phyloP scores from a whole-genome alignment of 2,329 filamentous ascomycete species.

The Helotiales sp. region DNA sequence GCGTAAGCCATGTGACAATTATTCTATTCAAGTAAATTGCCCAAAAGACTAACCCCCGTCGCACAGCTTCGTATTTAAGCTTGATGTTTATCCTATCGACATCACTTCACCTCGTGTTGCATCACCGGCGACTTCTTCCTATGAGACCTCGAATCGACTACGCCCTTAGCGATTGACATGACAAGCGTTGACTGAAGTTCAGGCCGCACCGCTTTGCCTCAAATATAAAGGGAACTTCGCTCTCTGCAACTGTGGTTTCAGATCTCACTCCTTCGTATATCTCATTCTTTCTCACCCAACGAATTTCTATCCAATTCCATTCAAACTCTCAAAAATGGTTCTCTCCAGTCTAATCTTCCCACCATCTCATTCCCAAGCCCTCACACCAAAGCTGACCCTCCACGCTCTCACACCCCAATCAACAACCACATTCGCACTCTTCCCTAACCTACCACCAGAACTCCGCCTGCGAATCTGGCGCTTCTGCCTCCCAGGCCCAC shows the following conservation, averaged over 20 bases:
- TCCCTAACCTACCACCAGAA: not conserved
- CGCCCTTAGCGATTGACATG: not conserved
- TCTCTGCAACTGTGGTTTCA: not conserved
- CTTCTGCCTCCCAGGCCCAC: not conserved
- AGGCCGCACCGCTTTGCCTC: not conserved
- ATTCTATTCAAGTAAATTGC: too few species aligned
- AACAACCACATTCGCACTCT: not conserved
- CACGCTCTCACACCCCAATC: not conserved
- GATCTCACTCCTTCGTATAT: too few species aligned
- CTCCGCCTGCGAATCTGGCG: not conserved
- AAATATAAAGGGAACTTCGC: not conserved
- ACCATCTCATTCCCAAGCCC: slow-evolving; percentile 3
- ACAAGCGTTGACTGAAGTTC: not conserved
- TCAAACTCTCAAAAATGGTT: not conserved
- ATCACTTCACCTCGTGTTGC: too few species aligned
- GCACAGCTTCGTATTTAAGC: not conserved
- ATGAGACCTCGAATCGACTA: not conserved
- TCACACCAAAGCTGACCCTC: not conserved
- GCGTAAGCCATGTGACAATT: too few species aligned
- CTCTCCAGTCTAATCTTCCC: not conserved
- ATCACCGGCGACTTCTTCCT: too few species aligned
- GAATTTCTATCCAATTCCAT: not conserved
- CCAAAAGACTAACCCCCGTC: too few species aligned
- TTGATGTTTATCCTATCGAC: too few species aligned
- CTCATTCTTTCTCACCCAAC: not conserved